phyloP scores from a whole-genome alignment of 768 basidiomycete genomes.

The Boletellus ananas region DNA sequence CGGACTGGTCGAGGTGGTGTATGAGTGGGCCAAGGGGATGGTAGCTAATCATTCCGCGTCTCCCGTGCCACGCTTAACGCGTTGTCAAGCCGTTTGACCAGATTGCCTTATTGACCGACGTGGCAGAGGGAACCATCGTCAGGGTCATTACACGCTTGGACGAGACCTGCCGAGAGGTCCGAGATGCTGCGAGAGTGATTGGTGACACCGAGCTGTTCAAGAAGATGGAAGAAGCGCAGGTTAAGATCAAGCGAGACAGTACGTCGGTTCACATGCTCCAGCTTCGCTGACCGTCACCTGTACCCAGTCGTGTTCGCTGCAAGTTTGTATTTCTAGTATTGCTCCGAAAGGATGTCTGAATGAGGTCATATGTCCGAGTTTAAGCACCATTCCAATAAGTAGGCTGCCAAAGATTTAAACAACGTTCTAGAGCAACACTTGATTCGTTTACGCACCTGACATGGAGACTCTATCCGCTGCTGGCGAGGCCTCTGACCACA shows the following conservation, averaged over 20 bases:
- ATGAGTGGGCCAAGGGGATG: conserved; percentile 99
- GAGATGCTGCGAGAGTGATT: conserved; percentile 96
- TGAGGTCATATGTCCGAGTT: conserved; percentile 10
- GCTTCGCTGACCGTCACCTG: conserved; percentile 6
- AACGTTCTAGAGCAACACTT: neutral
- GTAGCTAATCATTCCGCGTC: conserved; percentile 41
- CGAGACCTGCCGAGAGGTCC: conserved; percentile 94
- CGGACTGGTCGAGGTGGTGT: conserved; percentile 93
- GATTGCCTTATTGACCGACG: conserved; percentile 88
- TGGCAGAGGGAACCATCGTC: conserved; percentile 95
- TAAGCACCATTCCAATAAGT: conserved; percentile 20
- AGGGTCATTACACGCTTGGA: conserved; percentile 93
- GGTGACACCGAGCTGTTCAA: conserved; percentile 94
- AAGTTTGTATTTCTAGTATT: conserved; percentile 72
- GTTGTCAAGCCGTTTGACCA: conserved; percentile 83
- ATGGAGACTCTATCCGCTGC: conserved; percentile 11
- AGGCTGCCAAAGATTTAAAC: conserved; percentile 13
- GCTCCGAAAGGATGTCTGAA: neutral
- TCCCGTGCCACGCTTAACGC: neutral
- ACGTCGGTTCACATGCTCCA: conserved; percentile 35
- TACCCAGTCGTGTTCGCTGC: conserved; percentile 77
- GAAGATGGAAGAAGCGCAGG: conserved; percentile 96
- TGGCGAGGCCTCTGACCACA: conserved; percentile 3
- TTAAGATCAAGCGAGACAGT: conserved; percentile 95
- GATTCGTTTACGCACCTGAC: conserved; percentile 2